phyloP scores from a whole-genome alignment of 116 monocot species.

The Trichopus zeylanicus region DNA sequence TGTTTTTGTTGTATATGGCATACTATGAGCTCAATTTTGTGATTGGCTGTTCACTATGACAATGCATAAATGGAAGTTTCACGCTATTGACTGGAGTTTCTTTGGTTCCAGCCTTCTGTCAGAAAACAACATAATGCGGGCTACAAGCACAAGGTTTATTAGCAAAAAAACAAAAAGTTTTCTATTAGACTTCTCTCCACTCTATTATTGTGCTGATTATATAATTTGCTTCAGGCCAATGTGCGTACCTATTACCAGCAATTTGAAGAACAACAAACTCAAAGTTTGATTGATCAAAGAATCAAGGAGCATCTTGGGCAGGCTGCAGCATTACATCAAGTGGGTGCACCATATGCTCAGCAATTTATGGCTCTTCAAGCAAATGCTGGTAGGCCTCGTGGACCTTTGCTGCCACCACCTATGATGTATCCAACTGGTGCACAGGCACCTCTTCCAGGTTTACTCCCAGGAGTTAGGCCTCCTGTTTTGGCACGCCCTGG shows the following conservation, averaged over 20 bases:
- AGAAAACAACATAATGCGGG: slow-evolving; percentile 83
- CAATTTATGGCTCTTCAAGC: slow-evolving; percentile 50
- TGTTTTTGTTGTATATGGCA: neutral
- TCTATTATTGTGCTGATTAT: neutral
- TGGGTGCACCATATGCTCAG: slow-evolving; percentile 79
- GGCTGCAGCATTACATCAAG: slow-evolving; percentile 72
- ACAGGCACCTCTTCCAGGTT: slow-evolving; percentile 21
- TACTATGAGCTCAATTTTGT: neutral
- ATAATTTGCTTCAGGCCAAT: slow-evolving; percentile 50
- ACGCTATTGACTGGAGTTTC: neutral
- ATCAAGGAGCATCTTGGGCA: slow-evolving; percentile 97
- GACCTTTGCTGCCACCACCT: slow-evolving; percentile 66
- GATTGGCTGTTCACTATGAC: neutral
- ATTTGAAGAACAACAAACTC: slow-evolving; percentile 95
- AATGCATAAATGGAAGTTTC: neutral
- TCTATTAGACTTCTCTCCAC: neutral
- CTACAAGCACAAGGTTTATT: slow-evolving; percentile 85
- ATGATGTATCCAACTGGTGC: slow-evolving; percentile 44
- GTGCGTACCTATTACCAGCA: slow-evolving; percentile 94
- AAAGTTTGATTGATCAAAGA: slow-evolving; percentile 95
- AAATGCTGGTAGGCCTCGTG: slow-evolving; percentile 45
- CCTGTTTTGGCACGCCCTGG: slow-evolving; percentile 62
- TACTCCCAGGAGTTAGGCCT: slow-evolving; percentile 50
- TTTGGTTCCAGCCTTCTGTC: slow-evolving; percentile 62
- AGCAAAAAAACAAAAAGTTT: neutral